phyloP scores from a whole-genome alignment of 345 rosid genomes.

The Moricandia arvensis region DNA sequence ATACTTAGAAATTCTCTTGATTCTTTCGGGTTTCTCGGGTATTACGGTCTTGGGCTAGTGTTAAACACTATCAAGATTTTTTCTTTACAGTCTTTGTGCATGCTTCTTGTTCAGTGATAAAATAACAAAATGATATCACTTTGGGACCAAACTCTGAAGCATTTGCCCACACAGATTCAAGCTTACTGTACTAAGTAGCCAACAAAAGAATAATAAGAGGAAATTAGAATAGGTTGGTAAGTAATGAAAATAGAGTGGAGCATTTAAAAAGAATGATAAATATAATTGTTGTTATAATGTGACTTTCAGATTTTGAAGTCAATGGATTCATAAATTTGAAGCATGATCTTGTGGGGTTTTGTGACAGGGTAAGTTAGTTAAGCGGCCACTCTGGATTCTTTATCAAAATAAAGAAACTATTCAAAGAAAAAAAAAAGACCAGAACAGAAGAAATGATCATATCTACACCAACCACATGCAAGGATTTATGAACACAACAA shows the following conservation, averaged over 20 bases:
- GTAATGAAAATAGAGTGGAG: background rate
- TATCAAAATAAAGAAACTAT: too few relatives aligned
- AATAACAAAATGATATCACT: constrained; percentile 6
- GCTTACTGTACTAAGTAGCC: background rate
- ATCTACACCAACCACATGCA: constrained; percentile 37
- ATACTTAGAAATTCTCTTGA: too few relatives aligned
- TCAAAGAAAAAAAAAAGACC: background rate
- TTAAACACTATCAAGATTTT: too few relatives aligned
- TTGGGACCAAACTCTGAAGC: constrained; percentile 18
- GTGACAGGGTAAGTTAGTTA: constrained; percentile 19
- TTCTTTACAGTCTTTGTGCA: too few relatives aligned
- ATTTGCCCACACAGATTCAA: background rate
- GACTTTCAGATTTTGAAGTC: constrained; percentile 23
- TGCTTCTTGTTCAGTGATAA: constrained; percentile 17
- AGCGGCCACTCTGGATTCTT: constrained; percentile 29
- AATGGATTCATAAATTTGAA: constrained; percentile 22
- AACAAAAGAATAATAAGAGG: background rate
- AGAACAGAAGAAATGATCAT: constrained; percentile 1
- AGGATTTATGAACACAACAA: constrained; percentile 20
- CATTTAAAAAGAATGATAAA: background rate
- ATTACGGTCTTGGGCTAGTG: too few relatives aligned
- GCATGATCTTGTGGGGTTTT: constrained; percentile 30
- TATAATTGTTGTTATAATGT: constrained; percentile 23
- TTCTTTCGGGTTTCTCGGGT: too few relatives aligned
- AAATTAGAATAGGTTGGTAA: background rate